Evolutionary conservation across 192 early-diverging fungal species (phyloP).

Genomic region (Gorgonomyces haynaldii): DNA sequence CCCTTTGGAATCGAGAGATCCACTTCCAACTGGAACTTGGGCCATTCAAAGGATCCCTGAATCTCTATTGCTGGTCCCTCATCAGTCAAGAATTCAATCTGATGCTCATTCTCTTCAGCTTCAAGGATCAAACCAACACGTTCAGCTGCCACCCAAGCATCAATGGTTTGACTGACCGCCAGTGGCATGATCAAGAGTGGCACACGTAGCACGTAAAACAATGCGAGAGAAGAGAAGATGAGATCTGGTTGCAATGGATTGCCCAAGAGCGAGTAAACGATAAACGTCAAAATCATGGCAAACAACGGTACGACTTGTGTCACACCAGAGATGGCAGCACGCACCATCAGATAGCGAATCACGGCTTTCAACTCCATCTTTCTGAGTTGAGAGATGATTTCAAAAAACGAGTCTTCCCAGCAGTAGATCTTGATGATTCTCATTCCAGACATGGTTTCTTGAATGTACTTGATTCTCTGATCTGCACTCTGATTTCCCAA

Average conservation of each 20-base stretch:
- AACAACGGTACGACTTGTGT: conserved; percentile 17
- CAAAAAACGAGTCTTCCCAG: conserved; percentile 42
- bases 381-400: conserved; percentile 12
- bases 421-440: conserved; percentile 61
- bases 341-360: conserved; percentile 5
- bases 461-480: conserved; percentile 55
- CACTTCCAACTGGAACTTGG: conserved; percentile 18
- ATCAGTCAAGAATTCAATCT: conserved; percentile 3
- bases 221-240: conserved; percentile 1
- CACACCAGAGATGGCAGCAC: conserved; percentile 3
- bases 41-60: conserved; percentile 8
- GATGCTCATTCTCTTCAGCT: conserved; percentile 35
- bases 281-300: conserved; percentile 27
- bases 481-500: conserved; percentile 17
- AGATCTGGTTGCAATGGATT: conserved; percentile 3
- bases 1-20: conserved; percentile 23
- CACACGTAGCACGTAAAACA: conserved; percentile 10
- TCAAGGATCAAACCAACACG: no score
- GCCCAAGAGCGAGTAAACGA: conserved; percentile 15
- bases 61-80: conserved; percentile 18
- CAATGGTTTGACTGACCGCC: background rate
- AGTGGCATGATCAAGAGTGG: conserved; percentile 11
- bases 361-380: conserved; percentile 18
- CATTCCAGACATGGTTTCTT: conserved; percentile 52
- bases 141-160: conserved; percentile 14